Conservation (phyloP, 1,284 basidiomycete species). For the Meira nashicola region DNA sequence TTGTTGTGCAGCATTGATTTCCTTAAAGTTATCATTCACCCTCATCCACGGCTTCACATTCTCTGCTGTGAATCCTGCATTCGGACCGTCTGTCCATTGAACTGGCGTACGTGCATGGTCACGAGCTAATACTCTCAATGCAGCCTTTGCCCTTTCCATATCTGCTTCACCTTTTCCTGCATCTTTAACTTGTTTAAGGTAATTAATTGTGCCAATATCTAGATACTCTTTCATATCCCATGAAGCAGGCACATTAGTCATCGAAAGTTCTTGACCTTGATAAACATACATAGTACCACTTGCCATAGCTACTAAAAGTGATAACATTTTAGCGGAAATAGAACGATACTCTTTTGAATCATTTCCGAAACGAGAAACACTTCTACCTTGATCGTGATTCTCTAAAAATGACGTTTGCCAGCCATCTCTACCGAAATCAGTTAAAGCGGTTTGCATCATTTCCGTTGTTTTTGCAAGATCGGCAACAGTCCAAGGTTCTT, state of each 20-base stretch:
- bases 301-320: slow-evolving; percentile 62
- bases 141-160: slow-evolving; percentile 59
- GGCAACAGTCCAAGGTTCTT: slow-evolving; percentile 59
- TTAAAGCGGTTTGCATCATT: slow-evolving; percentile 16
- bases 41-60: slow-evolving; percentile 66
- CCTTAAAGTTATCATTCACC: slow-evolving; percentile 65
- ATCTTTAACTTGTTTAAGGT: slow-evolving; percentile 24
- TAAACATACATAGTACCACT: slow-evolving; percentile 68
- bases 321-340: slow-evolving; percentile 64
- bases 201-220: slow-evolving; percentile 60
- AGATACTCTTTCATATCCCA: slow-evolving; percentile 72
- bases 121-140: slow-evolving; percentile 64
- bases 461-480: slow-evolving; percentile 60
- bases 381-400: slow-evolving; percentile 66
- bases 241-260: slow-evolving; percentile 64
- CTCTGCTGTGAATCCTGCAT: slow-evolving; percentile 65
- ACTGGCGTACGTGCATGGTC: slow-evolving; percentile 69
- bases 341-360: slow-evolving; percentile 58
- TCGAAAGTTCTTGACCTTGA: slow-evolving; percentile 63
- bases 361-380: slow-evolving; percentile 61
- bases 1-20: slow-evolving; percentile 64
- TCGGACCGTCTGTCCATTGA: slow-evolving; percentile 62
- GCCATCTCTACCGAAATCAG: slow-evolving; percentile 23
- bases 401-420: slow-evolving; percentile 55
- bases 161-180: slow-evolving; percentile 10